phyloP scores from a whole-genome alignment of 2,329 filamentous ascomycete species.

The Pseudocercospora macadamiae region DNA sequence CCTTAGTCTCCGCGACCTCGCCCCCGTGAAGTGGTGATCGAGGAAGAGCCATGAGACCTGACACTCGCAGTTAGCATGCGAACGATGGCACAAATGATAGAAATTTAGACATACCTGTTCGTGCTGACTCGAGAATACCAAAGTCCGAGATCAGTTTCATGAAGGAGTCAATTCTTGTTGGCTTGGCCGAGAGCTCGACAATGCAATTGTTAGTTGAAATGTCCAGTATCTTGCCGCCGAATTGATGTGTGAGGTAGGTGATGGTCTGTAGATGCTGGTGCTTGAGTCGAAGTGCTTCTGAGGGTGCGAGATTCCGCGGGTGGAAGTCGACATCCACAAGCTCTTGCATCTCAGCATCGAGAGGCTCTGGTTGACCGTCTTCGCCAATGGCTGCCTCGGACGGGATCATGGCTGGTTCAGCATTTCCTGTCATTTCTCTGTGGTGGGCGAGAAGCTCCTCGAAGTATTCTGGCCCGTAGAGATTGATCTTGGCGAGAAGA shows the following conservation, averaged over 20 bases:
- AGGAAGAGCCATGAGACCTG: conserved; percentile 89
- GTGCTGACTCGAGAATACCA: conserved; percentile 92
- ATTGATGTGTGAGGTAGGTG: conserved; percentile 95
- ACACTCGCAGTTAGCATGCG: conserved; percentile 26
- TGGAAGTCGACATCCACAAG: conserved; percentile 70
- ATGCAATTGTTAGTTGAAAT: conserved; percentile 99
- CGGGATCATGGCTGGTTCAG: conserved; percentile 35
- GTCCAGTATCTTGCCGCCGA: conserved; percentile 94
- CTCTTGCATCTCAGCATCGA: conserved; percentile 12
- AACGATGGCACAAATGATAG: background rate
- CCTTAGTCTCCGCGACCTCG: conserved; percentile 75
- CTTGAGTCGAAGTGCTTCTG: conserved; percentile 91
- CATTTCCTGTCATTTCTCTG: conserved; percentile 73
- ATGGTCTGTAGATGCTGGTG: conserved; percentile 96
- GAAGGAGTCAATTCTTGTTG: conserved; percentile 91
- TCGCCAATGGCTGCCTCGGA: conserved; percentile 21
- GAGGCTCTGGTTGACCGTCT: conserved; percentile 20
- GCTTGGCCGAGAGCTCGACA: conserved; percentile 94
- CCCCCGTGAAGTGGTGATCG: conserved; percentile 82
- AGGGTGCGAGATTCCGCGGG: conserved; percentile 80
- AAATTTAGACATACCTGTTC: conserved; percentile 63
- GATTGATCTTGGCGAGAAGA: conserved; percentile 93
- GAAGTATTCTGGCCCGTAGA: conserved; percentile 95
- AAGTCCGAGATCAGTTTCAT: conserved; percentile 94
- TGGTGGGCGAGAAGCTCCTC: conserved; percentile 96